These are phyloP conservation scores for Lachancea sp. DNA, from an alignment of 805 yeast genomes.

Conservation along the genomic window DNA sequence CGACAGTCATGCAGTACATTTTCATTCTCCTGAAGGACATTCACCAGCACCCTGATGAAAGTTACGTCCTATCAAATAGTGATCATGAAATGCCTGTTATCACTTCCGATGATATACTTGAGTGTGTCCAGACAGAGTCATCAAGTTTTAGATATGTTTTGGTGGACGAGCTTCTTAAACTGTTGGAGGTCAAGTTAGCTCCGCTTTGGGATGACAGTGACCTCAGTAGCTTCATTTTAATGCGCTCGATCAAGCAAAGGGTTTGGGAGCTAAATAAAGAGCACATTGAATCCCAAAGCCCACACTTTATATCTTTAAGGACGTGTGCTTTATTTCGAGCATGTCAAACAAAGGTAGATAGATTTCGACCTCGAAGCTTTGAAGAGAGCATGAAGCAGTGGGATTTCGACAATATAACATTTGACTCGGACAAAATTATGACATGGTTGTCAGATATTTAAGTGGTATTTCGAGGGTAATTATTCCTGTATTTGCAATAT, in stretches of 20 bases:
- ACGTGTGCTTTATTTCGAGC: constrained; percentile 15
- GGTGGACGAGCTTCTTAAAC: constrained; percentile 22
- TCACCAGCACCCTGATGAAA: constrained; percentile 17
- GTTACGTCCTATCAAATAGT: constrained; percentile 10
- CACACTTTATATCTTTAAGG: constrained; percentile 2
- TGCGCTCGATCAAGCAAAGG: constrained; percentile 22
- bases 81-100: constrained; percentile 9
- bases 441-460: constrained; percentile 23
- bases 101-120: constrained; percentile 17
- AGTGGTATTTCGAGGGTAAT: background rate
- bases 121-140: constrained; percentile 15
- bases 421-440: constrained; percentile 19
- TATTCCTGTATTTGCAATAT: background rate
- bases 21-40: constrained; percentile 25
- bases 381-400: constrained; percentile 19
- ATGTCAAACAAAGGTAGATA: constrained; percentile 13
- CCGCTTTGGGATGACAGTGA: constrained; percentile 26
- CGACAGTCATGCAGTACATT: constrained; percentile 30
- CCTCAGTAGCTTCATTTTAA: constrained; percentile 21
- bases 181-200: constrained; percentile 21
- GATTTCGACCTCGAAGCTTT: constrained; percentile 13
- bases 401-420: constrained; percentile 12
- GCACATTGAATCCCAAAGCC: background rate
- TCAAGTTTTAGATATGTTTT: constrained; percentile 17
- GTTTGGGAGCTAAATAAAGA: constrained; percentile 19